A percentile compares a stretch with the other conserved stretches of the same genome.
phyloP scores from a whole-genome alignment of 1,284 basidiomycete genomes.

The Sporisorium sorghi region DNA sequence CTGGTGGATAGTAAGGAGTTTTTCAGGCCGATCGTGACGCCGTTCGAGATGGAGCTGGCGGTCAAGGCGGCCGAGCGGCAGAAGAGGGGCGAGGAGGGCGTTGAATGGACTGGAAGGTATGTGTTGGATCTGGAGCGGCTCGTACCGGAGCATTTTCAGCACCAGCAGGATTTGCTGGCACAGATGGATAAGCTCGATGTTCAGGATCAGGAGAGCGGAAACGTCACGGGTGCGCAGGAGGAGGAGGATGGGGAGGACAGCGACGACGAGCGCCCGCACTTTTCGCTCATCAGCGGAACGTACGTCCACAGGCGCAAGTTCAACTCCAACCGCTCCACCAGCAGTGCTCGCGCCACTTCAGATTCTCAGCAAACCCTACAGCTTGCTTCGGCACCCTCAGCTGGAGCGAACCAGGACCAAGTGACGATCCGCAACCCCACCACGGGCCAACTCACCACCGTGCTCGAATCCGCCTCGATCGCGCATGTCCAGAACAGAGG shows the following conservation, averaged over 20 bases:
- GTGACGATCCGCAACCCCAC: conserved; percentile 76
- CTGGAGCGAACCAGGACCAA: conserved; percentile 25
- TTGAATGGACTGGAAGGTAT: conserved; percentile 81
- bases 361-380: conserved; percentile 1
- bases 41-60: conserved; percentile 89
- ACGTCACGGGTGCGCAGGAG: conserved; percentile 23
- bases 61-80: conserved; percentile 71
- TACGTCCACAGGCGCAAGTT: conserved; percentile 83
- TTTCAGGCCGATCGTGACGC: conserved; percentile 89
- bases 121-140: conserved; percentile 80
- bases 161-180: neutral
- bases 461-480: conserved; percentile 68
- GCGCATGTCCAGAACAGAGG: conserved; percentile 78
- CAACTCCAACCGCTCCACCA: conserved; percentile 64
- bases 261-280: conserved; percentile 74
- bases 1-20: conserved; percentile 88
- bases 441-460: conserved; percentile 73
- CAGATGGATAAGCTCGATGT: conserved; percentile 15
- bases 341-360: neutral
- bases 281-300: conserved; percentile 86
- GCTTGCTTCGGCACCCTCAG: neutral
- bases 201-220: conserved; percentile 17
- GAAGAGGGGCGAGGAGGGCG: conserved; percentile 40
- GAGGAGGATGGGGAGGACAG: conserved; percentile 40
- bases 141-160: conserved; percentile 60